These are phyloP conservation scores for Monosporascus sp. DNA, from an alignment of 2,329 filamentous ascomycete genomes.

Conservation along the genomic window DNA sequence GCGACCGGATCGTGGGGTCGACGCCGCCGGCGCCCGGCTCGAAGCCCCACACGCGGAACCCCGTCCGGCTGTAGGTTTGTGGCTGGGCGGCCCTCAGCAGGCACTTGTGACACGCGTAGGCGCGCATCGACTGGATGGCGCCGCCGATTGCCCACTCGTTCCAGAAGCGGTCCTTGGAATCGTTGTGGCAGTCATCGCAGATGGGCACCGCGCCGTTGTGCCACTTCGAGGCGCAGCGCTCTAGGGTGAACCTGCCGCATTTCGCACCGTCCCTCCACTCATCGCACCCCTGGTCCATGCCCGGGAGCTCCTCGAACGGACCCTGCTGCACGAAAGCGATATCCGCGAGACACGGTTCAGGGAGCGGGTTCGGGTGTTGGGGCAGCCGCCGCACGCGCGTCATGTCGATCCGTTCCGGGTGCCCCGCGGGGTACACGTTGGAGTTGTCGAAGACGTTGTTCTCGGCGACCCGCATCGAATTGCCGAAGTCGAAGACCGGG, in stretches of 20 bases:
- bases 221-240: conserved; percentile 15
- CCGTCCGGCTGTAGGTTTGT: conserved; percentile 3
- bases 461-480: no score
- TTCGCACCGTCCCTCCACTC: neutral
- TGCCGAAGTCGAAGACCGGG: neutral
- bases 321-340: conserved; percentile 1
- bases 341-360: neutral
- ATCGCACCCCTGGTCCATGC: neutral
- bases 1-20: neutral
- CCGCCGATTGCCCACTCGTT: conserved; percentile 5
- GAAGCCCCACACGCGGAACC: conserved; percentile 25
- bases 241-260: conserved; percentile 1
- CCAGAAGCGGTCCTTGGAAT: conserved; percentile 14
- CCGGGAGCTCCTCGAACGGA: neutral
- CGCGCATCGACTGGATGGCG: conserved; percentile 18
- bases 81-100: conserved; percentile 2
- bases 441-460: no score
- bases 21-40: neutral
- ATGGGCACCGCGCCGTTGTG: conserved; percentile 3
- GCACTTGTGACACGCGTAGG: conserved; percentile 32
- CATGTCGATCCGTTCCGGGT: neutral
- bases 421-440: neutral
- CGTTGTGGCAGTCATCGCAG: conserved; percentile 23
- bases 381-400: neutral
- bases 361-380: conserved; percentile 3